A percentile compares a stretch with the other conserved stretches of the same genome.
phyloP scores from a whole-genome alignment of 2,329 filamentous ascomycete species.

The Fusarium coicis region DNA sequence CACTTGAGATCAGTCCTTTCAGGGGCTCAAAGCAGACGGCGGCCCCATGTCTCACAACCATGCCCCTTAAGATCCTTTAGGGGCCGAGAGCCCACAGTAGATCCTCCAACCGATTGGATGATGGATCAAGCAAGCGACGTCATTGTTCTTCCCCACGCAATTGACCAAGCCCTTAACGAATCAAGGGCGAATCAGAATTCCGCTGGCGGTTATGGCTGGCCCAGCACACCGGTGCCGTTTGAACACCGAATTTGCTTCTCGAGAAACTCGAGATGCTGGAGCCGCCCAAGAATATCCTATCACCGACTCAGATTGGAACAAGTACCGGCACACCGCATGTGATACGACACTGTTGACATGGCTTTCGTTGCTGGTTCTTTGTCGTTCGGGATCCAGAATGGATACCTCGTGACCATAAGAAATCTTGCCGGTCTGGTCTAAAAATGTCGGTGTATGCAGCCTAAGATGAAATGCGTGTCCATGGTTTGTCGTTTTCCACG shows the following conservation, averaged over 20 bases:
- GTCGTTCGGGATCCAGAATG: slow-evolving; percentile 22
- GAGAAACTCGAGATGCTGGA: slow-evolving; percentile 15
- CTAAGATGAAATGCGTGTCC: slow-evolving; percentile 9
- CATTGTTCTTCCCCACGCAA: slow-evolving; percentile 42
- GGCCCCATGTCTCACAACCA: slow-evolving; percentile 44
- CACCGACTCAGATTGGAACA: slow-evolving; percentile 1
- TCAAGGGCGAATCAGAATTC: slow-evolving; percentile 39
- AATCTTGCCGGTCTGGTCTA: slow-evolving; percentile 34
- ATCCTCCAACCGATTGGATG: slow-evolving; percentile 42
- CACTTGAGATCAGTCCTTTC: slow-evolving; percentile 21
- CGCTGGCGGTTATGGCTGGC: slow-evolving; percentile 38
- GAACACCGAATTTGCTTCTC: slow-evolving; percentile 30
- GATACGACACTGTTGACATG: slow-evolving; percentile 35
- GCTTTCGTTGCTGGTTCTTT: slow-evolving; percentile 18
- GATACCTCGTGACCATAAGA: slow-evolving; percentile 32
- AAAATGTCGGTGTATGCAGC: slow-evolving; percentile 46
- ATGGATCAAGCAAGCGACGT: slow-evolving; percentile 36
- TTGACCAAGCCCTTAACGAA: slow-evolving; percentile 19
- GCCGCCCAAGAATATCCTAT: slow-evolving; percentile 24
- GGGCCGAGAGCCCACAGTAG: slow-evolving; percentile 34
- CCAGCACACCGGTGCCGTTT: slow-evolving; percentile 43
- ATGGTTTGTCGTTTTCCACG: slow-evolving; percentile 16
- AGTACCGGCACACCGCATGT: slow-evolving; percentile 35
- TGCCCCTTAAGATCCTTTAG: slow-evolving; percentile 42
- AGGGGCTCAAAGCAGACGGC: slow-evolving; percentile 25